Conservation (phyloP, 1,139 yeast genomes). For the Zhuliangozyma blackwelliae region DNA sequence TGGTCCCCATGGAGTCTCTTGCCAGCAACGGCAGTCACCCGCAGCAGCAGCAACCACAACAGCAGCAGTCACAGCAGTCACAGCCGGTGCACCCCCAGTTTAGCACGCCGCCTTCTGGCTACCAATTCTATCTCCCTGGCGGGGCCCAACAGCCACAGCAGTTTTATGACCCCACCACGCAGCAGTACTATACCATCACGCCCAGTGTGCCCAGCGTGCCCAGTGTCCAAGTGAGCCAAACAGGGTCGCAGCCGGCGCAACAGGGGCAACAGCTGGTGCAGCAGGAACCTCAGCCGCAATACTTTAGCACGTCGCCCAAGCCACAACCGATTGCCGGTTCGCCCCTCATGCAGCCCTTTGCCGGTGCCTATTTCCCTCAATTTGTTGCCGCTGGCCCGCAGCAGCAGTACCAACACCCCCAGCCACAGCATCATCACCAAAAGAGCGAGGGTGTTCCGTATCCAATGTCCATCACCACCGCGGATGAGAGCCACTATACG, state of each 20-base stretch:
- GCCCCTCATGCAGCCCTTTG: slow-evolving; percentile 7
- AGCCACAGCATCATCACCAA: too few species aligned
- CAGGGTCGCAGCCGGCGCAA: slow-evolving; percentile 6
- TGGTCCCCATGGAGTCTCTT: slow-evolving; percentile 11
- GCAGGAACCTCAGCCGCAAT: slow-evolving; percentile 35
- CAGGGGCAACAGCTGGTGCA: slow-evolving; percentile 25
- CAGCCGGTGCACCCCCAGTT: slow-evolving; percentile 3
- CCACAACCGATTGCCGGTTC: slow-evolving; percentile 13
- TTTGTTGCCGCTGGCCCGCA: slow-evolving; percentile 1
- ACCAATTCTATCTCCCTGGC: slow-evolving; percentile 16
- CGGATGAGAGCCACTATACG: too few species aligned
- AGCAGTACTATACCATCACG: slow-evolving; percentile 41
- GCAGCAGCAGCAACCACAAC: slow-evolving; percentile 9
- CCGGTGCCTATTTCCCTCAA: slow-evolving; percentile 7
- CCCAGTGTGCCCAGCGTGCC: slow-evolving; percentile 21
- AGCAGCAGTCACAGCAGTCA: slow-evolving; percentile 3
- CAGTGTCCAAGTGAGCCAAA: not conserved
- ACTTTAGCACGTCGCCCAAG: slow-evolving; percentile 36
- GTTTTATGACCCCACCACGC: slow-evolving; percentile 45
- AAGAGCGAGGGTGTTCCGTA: too few species aligned
- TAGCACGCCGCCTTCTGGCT: slow-evolving; percentile 15
- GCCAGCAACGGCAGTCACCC: slow-evolving; percentile 5
- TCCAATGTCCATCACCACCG: too few species aligned
- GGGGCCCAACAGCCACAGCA: slow-evolving; percentile 33
- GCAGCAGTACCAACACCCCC: slow-evolving; percentile 1